A percentile compares a stretch with the other conserved stretches of the same genome.
Conservation (phyloP, 2,329 filamentous ascomycete species). For the Pestalotiopsis sp. region DNA sequence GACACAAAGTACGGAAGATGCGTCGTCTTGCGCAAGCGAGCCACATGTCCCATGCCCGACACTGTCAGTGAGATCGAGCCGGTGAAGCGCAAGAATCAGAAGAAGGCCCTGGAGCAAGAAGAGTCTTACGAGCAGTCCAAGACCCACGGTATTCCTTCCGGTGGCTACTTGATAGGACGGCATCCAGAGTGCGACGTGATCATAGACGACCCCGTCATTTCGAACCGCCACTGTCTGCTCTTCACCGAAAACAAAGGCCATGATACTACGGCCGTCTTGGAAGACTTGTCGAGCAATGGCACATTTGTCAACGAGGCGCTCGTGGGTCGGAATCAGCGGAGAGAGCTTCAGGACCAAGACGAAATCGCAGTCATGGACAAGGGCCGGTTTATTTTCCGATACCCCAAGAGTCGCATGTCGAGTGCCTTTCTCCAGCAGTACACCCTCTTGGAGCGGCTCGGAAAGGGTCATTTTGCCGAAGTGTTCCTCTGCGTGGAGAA, state of each 20-base stretch:
- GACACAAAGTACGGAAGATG: constrained; percentile 71
- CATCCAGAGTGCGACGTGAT: constrained; percentile 89
- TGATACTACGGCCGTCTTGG: constrained; percentile 73
- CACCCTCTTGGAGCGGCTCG: constrained; percentile 79
- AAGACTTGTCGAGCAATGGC: constrained; percentile 94
- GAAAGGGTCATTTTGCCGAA: constrained; percentile 93
- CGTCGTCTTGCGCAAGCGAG: constrained; percentile 73
- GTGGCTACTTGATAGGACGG: constrained; percentile 88
- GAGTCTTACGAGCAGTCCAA: constrained; percentile 66
- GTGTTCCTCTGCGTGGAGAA: constrained; percentile 92
- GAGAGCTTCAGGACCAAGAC: constrained; percentile 86
- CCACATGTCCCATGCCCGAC: constrained; percentile 66
- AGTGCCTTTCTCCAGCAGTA: constrained; percentile 88
- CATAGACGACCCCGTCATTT: constrained; percentile 78
- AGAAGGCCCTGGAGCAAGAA: constrained; percentile 56
- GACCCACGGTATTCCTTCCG: constrained; percentile 63
- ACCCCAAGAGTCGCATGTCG: constrained; percentile 74
- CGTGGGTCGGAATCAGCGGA: constrained; percentile 87
- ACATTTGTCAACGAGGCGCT: constrained; percentile 94
- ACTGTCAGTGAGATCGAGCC: constrained; percentile 41
- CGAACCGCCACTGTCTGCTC: constrained; percentile 79
- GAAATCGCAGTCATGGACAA: constrained; percentile 86
- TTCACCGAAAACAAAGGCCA: constrained; percentile 63
- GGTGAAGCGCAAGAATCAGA: constrained; percentile 41
- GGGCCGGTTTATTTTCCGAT: constrained; percentile 88